phyloP scores from a whole-genome alignment of 2,329 filamentous ascomycete genomes.

The Curvularia verruculosa region DNA sequence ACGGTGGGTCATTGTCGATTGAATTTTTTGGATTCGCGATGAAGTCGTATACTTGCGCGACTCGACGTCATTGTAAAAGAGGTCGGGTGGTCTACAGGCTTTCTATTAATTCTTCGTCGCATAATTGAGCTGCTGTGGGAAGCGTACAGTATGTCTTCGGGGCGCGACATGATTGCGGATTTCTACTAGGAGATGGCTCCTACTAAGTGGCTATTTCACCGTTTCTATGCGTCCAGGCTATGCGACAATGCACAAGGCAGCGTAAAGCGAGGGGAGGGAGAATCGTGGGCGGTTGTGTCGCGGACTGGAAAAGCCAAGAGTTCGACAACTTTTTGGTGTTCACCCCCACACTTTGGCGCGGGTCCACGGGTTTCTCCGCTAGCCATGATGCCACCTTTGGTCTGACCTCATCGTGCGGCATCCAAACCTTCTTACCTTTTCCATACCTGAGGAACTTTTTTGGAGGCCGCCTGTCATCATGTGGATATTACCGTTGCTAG shows the following conservation, averaged over 20 bases:
- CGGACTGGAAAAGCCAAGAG: conserved; percentile 21
- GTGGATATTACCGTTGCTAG: conserved; percentile 95
- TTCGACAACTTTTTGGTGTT: conserved; percentile 36
- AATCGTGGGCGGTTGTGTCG: neutral
- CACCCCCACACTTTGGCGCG: conserved; percentile 27
- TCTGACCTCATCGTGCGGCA: conserved; percentile 32
- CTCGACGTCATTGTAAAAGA: conserved; percentile 96
- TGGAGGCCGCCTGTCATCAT: conserved; percentile 58
- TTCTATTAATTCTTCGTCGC: conserved; percentile 15
- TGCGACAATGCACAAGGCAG: neutral
- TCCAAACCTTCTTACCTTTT: conserved; percentile 12
- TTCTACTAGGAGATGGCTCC: neutral
- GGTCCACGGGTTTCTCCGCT: conserved; percentile 23
- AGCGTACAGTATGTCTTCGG: conserved; percentile 87
- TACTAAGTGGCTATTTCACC: neutral
- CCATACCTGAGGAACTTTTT: conserved; percentile 5
- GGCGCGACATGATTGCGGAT: conserved; percentile 80
- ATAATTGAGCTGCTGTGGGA: conserved; percentile 17
- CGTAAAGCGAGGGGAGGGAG: neutral
- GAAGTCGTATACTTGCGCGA: conserved; percentile 97
- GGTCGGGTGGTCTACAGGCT: conserved; percentile 77
- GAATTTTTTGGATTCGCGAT: conserved; percentile 93
- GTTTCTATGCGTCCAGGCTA: neutral
- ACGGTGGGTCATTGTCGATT: conserved; percentile 90
- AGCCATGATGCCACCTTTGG: conserved; percentile 33